phyloP scores from a whole-genome alignment of 2,329 filamentous ascomycete genomes.

The Drechslera avenae region DNA sequence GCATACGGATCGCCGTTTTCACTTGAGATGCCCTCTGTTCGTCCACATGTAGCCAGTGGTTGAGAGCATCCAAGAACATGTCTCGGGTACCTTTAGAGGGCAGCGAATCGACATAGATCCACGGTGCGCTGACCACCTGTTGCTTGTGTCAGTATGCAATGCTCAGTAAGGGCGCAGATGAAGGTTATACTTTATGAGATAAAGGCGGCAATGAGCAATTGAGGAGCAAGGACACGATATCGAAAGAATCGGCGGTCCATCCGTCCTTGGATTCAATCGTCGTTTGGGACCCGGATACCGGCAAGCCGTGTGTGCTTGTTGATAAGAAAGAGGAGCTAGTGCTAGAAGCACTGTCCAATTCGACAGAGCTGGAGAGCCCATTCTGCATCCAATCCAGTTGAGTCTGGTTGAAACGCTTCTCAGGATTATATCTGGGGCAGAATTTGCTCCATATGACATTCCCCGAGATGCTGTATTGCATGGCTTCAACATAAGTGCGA shows the following conservation, averaged over 20 bases:
- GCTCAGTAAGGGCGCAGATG: neutral
- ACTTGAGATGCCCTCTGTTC: neutral
- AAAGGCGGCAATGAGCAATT: neutral
- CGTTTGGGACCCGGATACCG: neutral
- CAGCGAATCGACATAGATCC: neutral
- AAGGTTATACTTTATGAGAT: neutral
- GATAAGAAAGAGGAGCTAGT: neutral
- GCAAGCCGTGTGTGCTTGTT: neutral
- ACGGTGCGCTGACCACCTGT: neutral
- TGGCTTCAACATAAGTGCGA: constrained; percentile 18
- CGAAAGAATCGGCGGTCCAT: neutral
- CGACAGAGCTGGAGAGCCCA: neutral
- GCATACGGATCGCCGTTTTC: neutral
- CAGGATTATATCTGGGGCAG: constrained; percentile 41
- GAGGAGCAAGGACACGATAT: neutral
- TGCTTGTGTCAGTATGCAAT: neutral
- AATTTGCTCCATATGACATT: constrained; percentile 47
- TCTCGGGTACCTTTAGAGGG: neutral
- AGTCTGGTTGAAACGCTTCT: neutral
- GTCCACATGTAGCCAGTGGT: neutral
- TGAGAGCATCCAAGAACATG: neutral
- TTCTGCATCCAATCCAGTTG: neutral
- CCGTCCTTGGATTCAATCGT: neutral
- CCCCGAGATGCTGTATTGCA: constrained; percentile 40
- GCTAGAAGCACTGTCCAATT: neutral